Evolutionary conservation across 257 asterid species (phyloP), one percentile per base, ranked within the genome.

Genomic region (Solanum dulcamara): DNA sequence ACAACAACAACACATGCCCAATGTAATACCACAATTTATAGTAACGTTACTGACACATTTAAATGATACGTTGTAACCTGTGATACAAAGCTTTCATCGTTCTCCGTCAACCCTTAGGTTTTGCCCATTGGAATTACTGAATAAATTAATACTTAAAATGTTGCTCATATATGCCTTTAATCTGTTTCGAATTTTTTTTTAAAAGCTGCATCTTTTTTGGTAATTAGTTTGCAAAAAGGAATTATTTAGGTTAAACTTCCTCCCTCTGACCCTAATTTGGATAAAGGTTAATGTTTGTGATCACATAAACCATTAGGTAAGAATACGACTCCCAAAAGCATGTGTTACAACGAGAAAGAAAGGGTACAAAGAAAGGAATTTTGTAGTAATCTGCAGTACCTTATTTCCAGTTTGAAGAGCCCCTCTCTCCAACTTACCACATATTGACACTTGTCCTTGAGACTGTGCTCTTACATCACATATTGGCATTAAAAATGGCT

Each of bases 381-480:
- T 33, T 84, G 17, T 46, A 75, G 37, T 77, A 85, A 62, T 75
- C 85, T 86, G 44, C 26, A 51, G 32, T 46, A 95, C 99, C 99
- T 97, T 95, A 59, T 83, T 90, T 88, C 99, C 99, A 48, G 90
- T 82, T 86, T 91, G 91, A 84, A 97, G 88, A 82, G 98, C 97
- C 85, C 99, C 99, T 84, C 86, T 87, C 93, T 94, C 99, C 92
- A 97, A 88, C 88, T 95, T 95, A 89, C 99, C 99, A 53, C 94
- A 91, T 26, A 87, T 94, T 68, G 94, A 90, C 70, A 92, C 93
- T 83, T 90, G 98, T 75, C 93, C 96, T 83, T 97, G 98, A 85
- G 99, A 89, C 81, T 92, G 95, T 67, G 95, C 90, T 91, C 93
- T 94, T 28, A 93, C 91, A 91, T 97, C 99, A 80, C 97, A 93